A percentile compares a stretch with the other conserved stretches of the same genome.
Conservation (phyloP, 495 filamentous ascomycete species). For the Acidiella bohemica region DNA sequence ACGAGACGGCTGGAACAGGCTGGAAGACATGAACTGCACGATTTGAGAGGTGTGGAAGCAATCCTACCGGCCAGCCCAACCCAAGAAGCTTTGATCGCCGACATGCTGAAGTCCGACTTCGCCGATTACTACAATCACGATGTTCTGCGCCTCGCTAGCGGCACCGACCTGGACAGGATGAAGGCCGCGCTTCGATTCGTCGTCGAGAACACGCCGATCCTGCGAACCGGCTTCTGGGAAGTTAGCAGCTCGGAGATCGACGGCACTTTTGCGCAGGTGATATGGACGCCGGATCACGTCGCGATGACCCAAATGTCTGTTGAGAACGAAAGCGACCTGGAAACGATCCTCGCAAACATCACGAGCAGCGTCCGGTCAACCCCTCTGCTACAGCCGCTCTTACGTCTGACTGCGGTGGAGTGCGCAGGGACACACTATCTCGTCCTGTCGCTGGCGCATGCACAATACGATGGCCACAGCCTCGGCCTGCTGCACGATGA, state of each 20-base stretch:
- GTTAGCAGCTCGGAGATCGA: slow-evolving; percentile 43
- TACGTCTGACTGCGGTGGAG: slow-evolving; percentile 25
- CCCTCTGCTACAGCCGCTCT: slow-evolving; percentile 2
- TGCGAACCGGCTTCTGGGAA: slow-evolving; percentile 58
- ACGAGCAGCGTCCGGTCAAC: slow-evolving; percentile 10
- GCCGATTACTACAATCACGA: slow-evolving; percentile 71
- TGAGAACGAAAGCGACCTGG: not conserved
- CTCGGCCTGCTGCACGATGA: slow-evolving; percentile 53
- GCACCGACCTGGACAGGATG: slow-evolving; percentile 40
- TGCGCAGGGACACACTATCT: slow-evolving; percentile 32
- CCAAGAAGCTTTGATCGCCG: slow-evolving; percentile 70
- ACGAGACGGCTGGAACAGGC: not conserved
- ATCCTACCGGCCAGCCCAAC: slow-evolving; percentile 56
- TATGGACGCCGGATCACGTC: slow-evolving; percentile 28
- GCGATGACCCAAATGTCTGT: slow-evolving; percentile 1
- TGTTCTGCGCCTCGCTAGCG: slow-evolving; percentile 39
- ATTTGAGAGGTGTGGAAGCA: slow-evolving; percentile 33
- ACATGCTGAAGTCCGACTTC: slow-evolving; percentile 54
- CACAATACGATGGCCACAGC: slow-evolving; percentile 68
- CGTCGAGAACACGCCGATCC: slow-evolving; percentile 47
- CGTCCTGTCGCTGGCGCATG: slow-evolving; percentile 61
- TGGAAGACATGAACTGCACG: slow-evolving; percentile 1
- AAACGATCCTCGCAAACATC: slow-evolving; percentile 17
- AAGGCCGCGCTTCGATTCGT: slow-evolving; percentile 47
- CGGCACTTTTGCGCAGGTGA: slow-evolving; percentile 49